Evolutionary conservation across 2,329 filamentous ascomycete species (phyloP), one percentile per base, ranked within the genome.

Genomic region (Coleophoma cylindrospora): DNA sequence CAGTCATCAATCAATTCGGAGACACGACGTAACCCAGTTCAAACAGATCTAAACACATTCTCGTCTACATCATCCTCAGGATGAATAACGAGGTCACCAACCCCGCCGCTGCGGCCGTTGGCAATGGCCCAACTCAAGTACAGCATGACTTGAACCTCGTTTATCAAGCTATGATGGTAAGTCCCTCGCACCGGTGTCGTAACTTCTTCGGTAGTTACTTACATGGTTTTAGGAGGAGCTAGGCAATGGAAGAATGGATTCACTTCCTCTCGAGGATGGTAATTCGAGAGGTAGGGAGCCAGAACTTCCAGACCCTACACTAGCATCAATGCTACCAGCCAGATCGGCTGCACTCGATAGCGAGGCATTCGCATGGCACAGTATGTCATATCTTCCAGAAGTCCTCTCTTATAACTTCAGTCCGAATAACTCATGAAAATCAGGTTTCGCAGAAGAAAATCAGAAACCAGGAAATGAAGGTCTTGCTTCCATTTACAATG

Each of bases 131-230:
- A 12, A 22, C 17, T 22, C 40, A 41, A 22, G 6, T 7, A 21
- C n/a, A 41, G 15, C 14, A 47, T 19, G 10, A 49, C 19, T 10
- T 55, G 34, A 17, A 21, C 2, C 3, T 50, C 6, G 36, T 62
- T 4, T 48, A 57, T 19, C 56, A 53, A 37, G 61, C 60, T 17
- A 63, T 63, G 61, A 62, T 63, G 60, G 61, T 59, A 54, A 37
- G 44, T 43, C 12, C n/a, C 14, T 33, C 14, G 6, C 21, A 22
- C 41, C 15, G 4, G 13, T 32, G 19, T 6, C 21, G n/a, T 13
- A 9, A 27, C 9, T 4, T n/a, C 13, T 22, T 44, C 32, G 13
- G 14, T 32, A 32, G 13, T 44, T 27, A 44, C 41, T 15, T n/a
- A 19, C 9, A 14, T 3, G 12, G 2, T 12, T 34, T 47, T 40